Percentiles rank a stretch among this genome's conserved stretches.
Evolutionary conservation across 2,329 filamentous ascomycete genomes (phyloP).

Genomic region (Diaporthe sp.): DNA sequence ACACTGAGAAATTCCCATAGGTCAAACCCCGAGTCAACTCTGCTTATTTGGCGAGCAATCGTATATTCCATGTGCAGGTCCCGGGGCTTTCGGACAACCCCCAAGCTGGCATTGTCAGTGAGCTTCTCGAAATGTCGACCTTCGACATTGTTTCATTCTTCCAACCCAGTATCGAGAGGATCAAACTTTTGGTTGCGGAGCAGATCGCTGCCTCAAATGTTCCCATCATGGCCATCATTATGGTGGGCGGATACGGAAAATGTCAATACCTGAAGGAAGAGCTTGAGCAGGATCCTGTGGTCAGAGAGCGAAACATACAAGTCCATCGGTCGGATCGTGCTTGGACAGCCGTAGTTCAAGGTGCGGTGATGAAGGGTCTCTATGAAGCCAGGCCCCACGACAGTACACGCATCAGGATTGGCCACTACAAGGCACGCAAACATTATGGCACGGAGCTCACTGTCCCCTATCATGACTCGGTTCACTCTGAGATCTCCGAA

Average conservation of each 20-base stretch:
- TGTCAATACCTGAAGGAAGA: constrained; percentile 50
- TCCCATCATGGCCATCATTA: background rate
- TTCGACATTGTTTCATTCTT: constrained; percentile 54
- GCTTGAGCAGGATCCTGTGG: background rate
- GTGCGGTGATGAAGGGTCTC: constrained; percentile 61
- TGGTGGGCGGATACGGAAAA: constrained; percentile 53
- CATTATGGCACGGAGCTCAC: constrained; percentile 54
- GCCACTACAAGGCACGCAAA: constrained; percentile 54
- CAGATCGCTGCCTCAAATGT: constrained; percentile 54
- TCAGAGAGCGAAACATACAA: constrained; percentile 40
- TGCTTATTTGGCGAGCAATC: background rate
- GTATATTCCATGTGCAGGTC: constrained; percentile 49
- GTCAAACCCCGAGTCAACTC: background rate
- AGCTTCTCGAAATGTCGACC: constrained; percentile 50
- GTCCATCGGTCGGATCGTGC: constrained; percentile 60
- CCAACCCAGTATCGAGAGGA: constrained; percentile 54
- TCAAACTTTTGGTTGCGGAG: constrained; percentile 55
- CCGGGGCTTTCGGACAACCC: constrained; percentile 48
- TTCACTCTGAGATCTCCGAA: constrained; percentile 44
- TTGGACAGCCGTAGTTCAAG: constrained; percentile 62
- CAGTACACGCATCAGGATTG: constrained; percentile 50
- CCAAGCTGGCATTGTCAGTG: constrained; percentile 49
- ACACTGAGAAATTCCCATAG: background rate
- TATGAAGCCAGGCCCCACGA: constrained; percentile 47
- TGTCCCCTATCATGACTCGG: constrained; percentile 43